These are phyloP conservation scores for Umbelopsis sp. DNA, from an alignment of 192 early-diverging fungal genomes.

Conservation along the genomic window DNA sequence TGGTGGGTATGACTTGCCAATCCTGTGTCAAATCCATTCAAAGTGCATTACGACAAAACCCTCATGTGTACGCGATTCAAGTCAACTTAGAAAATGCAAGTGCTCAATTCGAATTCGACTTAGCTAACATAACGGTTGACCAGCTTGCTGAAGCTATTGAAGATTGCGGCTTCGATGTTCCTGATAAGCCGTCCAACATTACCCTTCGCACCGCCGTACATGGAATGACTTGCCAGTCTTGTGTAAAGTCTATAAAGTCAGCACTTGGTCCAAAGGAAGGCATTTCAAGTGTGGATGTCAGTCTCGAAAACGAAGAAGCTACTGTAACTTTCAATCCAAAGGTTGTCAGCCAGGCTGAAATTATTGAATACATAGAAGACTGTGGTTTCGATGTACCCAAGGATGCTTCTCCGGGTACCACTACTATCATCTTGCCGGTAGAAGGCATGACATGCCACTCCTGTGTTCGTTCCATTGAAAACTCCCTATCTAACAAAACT, in stretches of 20 bases:
- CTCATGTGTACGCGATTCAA: conserved; percentile 51
- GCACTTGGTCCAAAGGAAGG: conserved; percentile 55
- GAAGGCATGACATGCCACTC: conserved; percentile 28
- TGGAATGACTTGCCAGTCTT: conserved; percentile 90
- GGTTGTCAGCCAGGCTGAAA: conserved; percentile 1
- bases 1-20: conserved; percentile 77
- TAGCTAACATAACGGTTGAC: conserved; percentile 24
- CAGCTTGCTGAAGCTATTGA: conserved; percentile 62
- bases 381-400: conserved; percentile 14
- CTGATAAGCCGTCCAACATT: conserved; percentile 15
- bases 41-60: conserved; percentile 43
- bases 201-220: conserved; percentile 56
- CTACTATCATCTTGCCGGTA: conserved; percentile 3
- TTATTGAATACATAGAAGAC: conserved; percentile 15
- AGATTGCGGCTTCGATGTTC: conserved; percentile 74
- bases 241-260: conserved; percentile 70
- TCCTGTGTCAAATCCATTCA: conserved; percentile 77
- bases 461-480: conserved; percentile 22
- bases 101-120: conserved; percentile 61
- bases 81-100: conserved; percentile 59
- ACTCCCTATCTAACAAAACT: not conserved
- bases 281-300: conserved; percentile 53
- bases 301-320: conserved; percentile 46
- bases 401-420: not conserved
- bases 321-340: conserved; percentile 56